phyloP scores from a whole-genome alignment of 768 basidiomycete species.

The Cyathus striatus region DNA sequence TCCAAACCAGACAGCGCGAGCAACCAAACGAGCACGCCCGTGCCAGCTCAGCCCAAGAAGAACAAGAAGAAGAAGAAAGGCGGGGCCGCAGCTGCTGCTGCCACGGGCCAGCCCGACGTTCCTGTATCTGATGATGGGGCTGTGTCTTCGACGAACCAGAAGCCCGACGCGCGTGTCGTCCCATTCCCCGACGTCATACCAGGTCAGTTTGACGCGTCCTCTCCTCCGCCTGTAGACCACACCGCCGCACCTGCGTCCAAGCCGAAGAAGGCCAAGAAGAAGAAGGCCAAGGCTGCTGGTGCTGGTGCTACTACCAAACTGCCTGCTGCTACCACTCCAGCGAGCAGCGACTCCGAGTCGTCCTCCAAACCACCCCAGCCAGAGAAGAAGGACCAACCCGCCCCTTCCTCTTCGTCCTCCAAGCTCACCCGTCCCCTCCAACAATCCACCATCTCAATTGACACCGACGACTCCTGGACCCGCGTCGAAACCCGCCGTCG shows the following conservation, averaged over 20 bases:
- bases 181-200: constrained; percentile 36
- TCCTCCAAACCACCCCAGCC: constrained; percentile 7
- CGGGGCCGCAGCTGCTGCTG: constrained; percentile 1
- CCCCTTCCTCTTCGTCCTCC: constrained; percentile 12
- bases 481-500: constrained; percentile 52
- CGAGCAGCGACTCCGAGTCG: constrained; percentile 13
- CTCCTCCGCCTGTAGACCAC: constrained; percentile 3
- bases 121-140: too few relatives aligned
- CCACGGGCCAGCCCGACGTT: constrained; percentile 1
- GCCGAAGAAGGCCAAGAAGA: constrained; percentile 34
- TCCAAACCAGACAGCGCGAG: neutral
- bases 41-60: constrained; percentile 10
- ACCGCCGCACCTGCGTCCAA: constrained; percentile 10
- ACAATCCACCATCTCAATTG: constrained; percentile 32
- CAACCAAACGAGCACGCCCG: neutral
- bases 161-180: constrained; percentile 14
- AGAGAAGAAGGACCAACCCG: constrained; percentile 4
- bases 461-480: constrained; percentile 67
- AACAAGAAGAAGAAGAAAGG: constrained; percentile 24
- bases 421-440: constrained; percentile 13
- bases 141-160: constrained; percentile 8
- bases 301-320: neutral
- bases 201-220: constrained; percentile 34
- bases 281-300: constrained; percentile 37
- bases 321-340: constrained; percentile 8